phyloP scores from a whole-genome alignment of 306 rosid species.

The Vicia villosa region DNA sequence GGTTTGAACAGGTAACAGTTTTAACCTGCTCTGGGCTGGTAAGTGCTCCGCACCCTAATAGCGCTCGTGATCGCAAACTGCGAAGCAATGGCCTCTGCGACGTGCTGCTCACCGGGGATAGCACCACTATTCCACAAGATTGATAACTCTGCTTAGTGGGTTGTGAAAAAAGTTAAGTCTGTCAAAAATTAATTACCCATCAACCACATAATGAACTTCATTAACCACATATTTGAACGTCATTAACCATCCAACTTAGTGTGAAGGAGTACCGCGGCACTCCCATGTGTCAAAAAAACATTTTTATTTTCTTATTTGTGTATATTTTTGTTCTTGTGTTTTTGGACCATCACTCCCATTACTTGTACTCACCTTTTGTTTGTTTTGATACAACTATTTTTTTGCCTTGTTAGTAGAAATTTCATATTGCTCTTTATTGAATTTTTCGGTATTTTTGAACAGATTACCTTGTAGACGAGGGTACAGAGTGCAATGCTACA shows the following conservation, averaged over 20 bases:
- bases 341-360: background rate
- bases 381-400: background rate
- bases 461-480: constrained; percentile 99
- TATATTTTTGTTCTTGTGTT: background rate
- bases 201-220: background rate
- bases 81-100: no score
- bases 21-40: no score
- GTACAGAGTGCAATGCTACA: constrained; percentile 89
- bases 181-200: background rate
- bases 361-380: background rate
- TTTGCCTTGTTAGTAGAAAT: background rate
- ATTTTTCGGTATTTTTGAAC: constrained; percentile 45
- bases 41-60: no score
- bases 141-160: background rate
- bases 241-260: background rate
- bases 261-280: background rate
- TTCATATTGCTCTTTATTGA: constrained; percentile 15
- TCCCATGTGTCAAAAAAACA: background rate
- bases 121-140: no score
- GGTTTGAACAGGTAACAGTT: no score
- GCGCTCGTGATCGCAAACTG: no score
- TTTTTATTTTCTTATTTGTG: background rate
- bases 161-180: background rate
- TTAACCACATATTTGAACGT: background rate
- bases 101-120: no score